These are phyloP conservation scores for Aegilops sharonensis DNA, from an alignment of 176 grass and related monocot species.

Conservation along the genomic window DNA sequence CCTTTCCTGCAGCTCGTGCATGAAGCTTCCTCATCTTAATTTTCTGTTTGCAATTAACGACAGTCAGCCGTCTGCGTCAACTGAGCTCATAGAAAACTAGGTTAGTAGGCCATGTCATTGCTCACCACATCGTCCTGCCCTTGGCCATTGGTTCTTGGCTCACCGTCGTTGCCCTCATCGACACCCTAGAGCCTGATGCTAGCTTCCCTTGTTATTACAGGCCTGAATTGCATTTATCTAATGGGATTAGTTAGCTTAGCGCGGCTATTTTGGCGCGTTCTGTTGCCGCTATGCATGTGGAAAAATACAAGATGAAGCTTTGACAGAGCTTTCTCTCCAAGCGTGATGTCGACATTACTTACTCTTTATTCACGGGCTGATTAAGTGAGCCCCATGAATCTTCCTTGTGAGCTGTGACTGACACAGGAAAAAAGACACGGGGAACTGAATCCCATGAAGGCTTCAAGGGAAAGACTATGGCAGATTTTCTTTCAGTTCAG, in stretches of 20 bases:
- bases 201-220: neutral
- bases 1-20: neutral
- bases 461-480: neutral
- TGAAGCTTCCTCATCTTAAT: neutral
- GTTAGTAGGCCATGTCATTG: constrained; percentile 16
- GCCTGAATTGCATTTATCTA: neutral
- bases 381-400: neutral
- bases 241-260: neutral
- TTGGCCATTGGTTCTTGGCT: constrained; percentile 8
- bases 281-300: neutral
- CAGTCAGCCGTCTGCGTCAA: neutral
- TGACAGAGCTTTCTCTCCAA: neutral
- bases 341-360: neutral
- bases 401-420: neutral
- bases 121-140: neutral
- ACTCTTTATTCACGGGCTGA: constrained; percentile 5
- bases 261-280: neutral
- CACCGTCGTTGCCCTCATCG: constrained; percentile 32
- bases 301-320: neutral
- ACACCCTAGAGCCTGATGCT: neutral
- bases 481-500: neutral
- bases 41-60: neutral
- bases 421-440: neutral
- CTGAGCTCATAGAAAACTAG: neutral
- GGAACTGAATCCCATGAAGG: neutral